phyloP scores from a whole-genome alignment of 140 eudicot species.

The Ambrosia hybrid region DNA sequence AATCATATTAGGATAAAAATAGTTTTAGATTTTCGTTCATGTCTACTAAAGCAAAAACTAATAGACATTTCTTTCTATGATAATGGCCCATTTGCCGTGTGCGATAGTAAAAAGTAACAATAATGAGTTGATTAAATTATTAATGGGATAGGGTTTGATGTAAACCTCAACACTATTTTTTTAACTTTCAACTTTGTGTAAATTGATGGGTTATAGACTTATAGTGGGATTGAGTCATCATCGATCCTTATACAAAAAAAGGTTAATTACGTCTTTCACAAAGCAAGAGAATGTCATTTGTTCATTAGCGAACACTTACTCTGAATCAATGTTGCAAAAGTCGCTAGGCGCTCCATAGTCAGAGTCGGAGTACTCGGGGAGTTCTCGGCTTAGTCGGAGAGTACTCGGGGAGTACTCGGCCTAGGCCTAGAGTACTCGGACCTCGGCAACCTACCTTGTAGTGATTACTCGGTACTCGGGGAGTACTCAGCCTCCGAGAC shows the following conservation, averaged over 20 bases:
- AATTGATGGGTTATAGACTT: conserved; percentile 19
- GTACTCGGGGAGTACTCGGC: no score
- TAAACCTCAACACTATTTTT: conserved; percentile 14
- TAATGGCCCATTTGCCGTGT: conserved; percentile 7
- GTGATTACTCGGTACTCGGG: no score
- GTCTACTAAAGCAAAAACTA: background rate
- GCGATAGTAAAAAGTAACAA: background rate
- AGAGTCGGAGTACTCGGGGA: no score
- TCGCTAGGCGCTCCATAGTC: no score
- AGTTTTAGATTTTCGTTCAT: background rate
- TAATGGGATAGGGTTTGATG: conserved; percentile 27
- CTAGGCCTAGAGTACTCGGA: no score
- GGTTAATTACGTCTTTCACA: no score
- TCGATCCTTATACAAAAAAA: background rate
- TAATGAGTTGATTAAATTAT: background rate
- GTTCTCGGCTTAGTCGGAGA: no score
- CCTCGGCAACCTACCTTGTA: no score
- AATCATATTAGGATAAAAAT: background rate
- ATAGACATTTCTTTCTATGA: conserved; percentile 2
- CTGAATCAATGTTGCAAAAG: no score
- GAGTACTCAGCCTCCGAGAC: no score
- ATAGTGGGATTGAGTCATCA: conserved; percentile 24
- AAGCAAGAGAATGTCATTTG: no score
- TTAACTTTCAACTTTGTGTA: conserved; percentile 24
- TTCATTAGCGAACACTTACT: no score